phyloP scores from a whole-genome alignment of 306 rosid species.

The Malus domestica region ASM211411v1 NC_041805.1:21394501-21395000 shows the following conservation, averaged over 20 bases:
- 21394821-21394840: conserved; percentile 27
- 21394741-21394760: conserved; percentile 31
- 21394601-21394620: neutral
- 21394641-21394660: conserved; percentile 10
- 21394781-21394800: conserved; percentile 6
- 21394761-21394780: conserved; percentile 13
- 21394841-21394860: conserved; percentile 34
- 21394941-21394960: neutral
- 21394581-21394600: conserved; percentile 20
- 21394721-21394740: conserved; percentile 21
- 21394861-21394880: conserved; percentile 20
- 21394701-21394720: conserved; percentile 26
- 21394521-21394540: neutral
- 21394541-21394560: conserved; percentile 18
- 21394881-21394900: conserved; percentile 25
- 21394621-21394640: neutral
- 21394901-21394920: conserved; percentile 26
- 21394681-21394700: conserved; percentile 14
- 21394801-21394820: conserved; percentile 22
- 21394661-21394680: conserved; percentile 6
- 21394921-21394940: conserved; percentile 9
- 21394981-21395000: conserved; percentile 32
- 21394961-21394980: neutral
- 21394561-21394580: conserved; percentile 35
- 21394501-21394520: neutral